Evolutionary conservation across 179 eudicot genomes (phyloP), one percentile per base, ranked within the genome.

Genomic region (Drosera spatulata): DNA sequence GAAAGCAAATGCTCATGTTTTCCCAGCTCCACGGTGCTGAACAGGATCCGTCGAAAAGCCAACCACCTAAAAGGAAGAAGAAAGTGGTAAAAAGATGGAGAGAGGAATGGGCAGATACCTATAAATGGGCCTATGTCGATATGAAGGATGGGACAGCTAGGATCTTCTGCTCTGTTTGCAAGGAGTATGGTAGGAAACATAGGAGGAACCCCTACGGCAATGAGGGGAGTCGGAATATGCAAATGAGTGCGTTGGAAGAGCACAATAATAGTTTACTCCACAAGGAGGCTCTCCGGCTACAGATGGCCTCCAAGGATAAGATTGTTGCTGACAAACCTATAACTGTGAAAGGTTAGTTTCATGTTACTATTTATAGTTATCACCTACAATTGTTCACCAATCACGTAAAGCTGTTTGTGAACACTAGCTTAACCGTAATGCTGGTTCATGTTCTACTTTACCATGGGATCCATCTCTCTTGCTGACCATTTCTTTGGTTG

Each of bases 171-270:
- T 90, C 97, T 11, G 84, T 90, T 46, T 94, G 99, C 66, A 83
- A 88, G 61, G 99, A 94, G 71, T 94, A 89, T 76, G 99, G 97
- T 50, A 77, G 99, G 76, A 94, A 90, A 66, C 99, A 94, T 60
- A 81, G 99, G 63, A 73, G 99, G 67, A 94, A 94, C 58, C 97
- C 99, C 3, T 94, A 94, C 71, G 99, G 99, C 47, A 94, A 94
- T 79, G 99, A 94, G 83, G 99, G 99, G 39, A 94, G 99, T 83
- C 75, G 94, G 73, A 94, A 94, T 73, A 94, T 94, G 97, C 99
- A 94, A 77, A 94, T 94, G 99, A 94, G 97, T 71, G 99, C 99
- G 7, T 60, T 94, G 45, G 97, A 94, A 77, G 99, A 94, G 73
- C 99, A 94, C 56, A 94, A 94, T 64, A 94, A 94, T 63, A 94